Percentiles rank a stretch among this genome's conserved stretches.
phyloP scores from a whole-genome alignment of 768 basidiomycete species.

The Amanita exitialis region DNA sequence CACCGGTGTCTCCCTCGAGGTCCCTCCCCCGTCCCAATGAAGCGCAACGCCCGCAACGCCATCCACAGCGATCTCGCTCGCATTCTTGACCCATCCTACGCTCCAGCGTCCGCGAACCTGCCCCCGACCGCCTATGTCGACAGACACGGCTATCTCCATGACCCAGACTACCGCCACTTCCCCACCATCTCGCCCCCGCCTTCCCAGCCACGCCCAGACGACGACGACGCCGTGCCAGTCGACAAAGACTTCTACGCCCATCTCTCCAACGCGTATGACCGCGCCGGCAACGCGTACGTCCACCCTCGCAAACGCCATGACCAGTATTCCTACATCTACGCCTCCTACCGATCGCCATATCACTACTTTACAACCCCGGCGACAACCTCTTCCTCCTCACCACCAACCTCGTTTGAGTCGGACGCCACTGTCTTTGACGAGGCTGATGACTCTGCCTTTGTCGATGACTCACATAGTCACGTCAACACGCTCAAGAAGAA shows the following conservation, averaged over 20 bases:
- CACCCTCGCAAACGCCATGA: constrained; percentile 2
- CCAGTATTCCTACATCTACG: constrained; percentile 8
- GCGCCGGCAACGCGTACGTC: constrained; percentile 9
- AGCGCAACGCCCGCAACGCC: constrained; percentile 10
- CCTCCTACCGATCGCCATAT: constrained; percentile 7
- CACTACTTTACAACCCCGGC: constrained; percentile 11
- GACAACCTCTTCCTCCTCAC: constrained; percentile 13
- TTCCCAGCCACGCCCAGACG: constrained; percentile 16
- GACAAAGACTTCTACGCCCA: constrained; percentile 6
- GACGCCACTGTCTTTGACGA: constrained; percentile 20
- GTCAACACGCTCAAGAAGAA: constrained; percentile 12
- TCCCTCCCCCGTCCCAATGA: constrained; percentile 8
- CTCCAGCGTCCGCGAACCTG: constrained; percentile 20
- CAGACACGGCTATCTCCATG: constrained; percentile 51
- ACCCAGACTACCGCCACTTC: constrained; percentile 61
- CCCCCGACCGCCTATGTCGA: constrained; percentile 42
- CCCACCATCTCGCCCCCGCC: constrained; percentile 24
- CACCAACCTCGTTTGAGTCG: constrained; percentile 19
- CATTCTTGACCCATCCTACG: constrained; percentile 56
- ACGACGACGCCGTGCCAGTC: constrained; percentile 15
- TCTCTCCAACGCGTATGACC: constrained; percentile 8
- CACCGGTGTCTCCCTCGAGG: constrained; percentile 1
- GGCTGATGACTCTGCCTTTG: constrained; percentile 16
- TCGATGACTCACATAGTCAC: constrained; percentile 16
- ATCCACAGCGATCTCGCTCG: constrained; percentile 45